phyloP scores from a whole-genome alignment of 306 rosid genomes.

The Medicago arabica region DNA sequence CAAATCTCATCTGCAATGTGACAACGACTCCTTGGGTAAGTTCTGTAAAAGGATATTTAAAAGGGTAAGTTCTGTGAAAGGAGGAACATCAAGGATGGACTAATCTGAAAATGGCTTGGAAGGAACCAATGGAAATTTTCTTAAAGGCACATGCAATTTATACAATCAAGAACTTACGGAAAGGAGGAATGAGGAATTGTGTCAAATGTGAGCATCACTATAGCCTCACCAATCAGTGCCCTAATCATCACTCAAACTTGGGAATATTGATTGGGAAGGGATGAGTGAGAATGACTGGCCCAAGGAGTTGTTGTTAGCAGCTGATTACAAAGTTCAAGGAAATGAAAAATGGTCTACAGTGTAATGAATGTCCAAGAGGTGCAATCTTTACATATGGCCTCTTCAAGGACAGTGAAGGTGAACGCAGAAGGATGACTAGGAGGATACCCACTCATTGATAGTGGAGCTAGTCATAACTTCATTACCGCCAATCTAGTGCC shows the following conservation, averaged over 20 bases:
- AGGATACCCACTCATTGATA: background rate
- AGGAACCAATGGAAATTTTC: constrained; percentile 6
- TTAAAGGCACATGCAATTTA: background rate
- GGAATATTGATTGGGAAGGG: constrained; percentile 8
- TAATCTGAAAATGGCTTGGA: background rate
- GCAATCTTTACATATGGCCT: background rate
- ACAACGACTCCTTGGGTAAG: too few species aligned
- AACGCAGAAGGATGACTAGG: background rate
- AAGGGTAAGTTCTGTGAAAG: background rate
- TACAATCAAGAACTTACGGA: background rate
- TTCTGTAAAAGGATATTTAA: too few species aligned
- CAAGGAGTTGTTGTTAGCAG: background rate
- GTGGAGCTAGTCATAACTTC: constrained; percentile 6
- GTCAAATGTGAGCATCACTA: constrained; percentile 3
- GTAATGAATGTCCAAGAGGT: constrained; percentile 5
- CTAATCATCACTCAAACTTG: background rate
- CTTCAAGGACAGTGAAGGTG: background rate
- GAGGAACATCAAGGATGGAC: background rate
- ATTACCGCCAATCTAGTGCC: background rate
- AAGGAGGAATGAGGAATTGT: background rate
- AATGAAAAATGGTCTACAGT: background rate
- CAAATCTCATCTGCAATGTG: too few species aligned
- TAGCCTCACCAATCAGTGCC: background rate
- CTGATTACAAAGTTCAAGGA: background rate
- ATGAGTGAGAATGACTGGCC: background rate